A percentile compares a stretch with the other conserved stretches of the same genome.
These are phyloP conservation scores for Geopyxis carbonaria DNA, from an alignment of 495 filamentous ascomycete genomes.

Conservation along the genomic window DNA sequence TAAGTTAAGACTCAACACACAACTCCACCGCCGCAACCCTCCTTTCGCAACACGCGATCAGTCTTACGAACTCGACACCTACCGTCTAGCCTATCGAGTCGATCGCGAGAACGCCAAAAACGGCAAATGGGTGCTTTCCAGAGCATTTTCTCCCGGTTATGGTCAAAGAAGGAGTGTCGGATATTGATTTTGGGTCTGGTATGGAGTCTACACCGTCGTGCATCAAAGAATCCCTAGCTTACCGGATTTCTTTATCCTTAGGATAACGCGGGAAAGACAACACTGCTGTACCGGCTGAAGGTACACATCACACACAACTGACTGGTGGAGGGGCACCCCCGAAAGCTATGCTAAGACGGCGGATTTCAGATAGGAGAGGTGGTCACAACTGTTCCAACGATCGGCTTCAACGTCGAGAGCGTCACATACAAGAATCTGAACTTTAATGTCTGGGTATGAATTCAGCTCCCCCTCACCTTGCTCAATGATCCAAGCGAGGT, in stretches of 20 bases:
- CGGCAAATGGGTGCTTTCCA: conserved; percentile 66
- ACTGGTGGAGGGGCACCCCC: not conserved
- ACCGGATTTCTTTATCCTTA: conserved; percentile 28
- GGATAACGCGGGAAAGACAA: conserved; percentile 99
- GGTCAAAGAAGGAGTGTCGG: conserved; percentile 90
- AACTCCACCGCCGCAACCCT: too few species aligned
- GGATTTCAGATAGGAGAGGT: conserved; percentile 76
- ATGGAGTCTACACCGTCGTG: conserved; percentile 25
- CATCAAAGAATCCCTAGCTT: not conserved
- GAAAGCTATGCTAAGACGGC: not conserved
- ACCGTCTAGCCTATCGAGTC: too few species aligned
- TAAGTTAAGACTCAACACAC: too few species aligned
- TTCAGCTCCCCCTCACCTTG: conserved; percentile 9
- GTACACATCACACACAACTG: conserved; percentile 34
- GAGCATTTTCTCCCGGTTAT: conserved; percentile 56
- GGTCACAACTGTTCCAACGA: conserved; percentile 95
- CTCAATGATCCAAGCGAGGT: conserved; percentile 1
- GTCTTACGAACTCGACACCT: too few species aligned
- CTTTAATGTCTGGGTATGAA: conserved; percentile 82
- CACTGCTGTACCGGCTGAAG: conserved; percentile 88
- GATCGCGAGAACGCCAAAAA: conserved; percentile 4
- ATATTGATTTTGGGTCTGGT: conserved; percentile 93
- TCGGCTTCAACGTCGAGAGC: conserved; percentile 97
- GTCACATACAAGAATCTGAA: conserved; percentile 95
- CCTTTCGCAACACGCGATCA: too few species aligned